Conservation (phyloP, 2,329 filamentous ascomycete species). For the Fusarium clavum region DNA sequence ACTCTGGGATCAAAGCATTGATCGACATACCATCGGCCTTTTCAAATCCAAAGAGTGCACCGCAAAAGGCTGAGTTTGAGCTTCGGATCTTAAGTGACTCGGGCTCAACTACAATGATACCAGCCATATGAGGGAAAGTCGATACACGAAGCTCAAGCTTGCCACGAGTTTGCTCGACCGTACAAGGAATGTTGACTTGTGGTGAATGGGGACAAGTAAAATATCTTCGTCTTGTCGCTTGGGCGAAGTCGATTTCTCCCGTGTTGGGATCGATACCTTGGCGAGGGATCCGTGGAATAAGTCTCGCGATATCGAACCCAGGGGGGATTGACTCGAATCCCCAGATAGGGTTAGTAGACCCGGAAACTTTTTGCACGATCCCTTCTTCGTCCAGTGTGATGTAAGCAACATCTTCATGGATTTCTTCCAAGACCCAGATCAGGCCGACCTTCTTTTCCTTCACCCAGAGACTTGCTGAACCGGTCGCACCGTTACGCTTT, state of each 20-base stretch:
- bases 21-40: conserved; percentile 84
- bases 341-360: conserved; percentile 89
- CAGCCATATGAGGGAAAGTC: conserved; percentile 96
- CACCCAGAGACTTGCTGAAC: conserved; percentile 96
- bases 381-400: conserved; percentile 83
- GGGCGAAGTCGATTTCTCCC: conserved; percentile 81
- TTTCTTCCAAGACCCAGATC: conserved; percentile 98
- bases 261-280: conserved; percentile 76
- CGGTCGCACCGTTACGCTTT: conserved; percentile 91
- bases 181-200: conserved; percentile 84
- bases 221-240: conserved; percentile 77
- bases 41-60: conserved; percentile 89
- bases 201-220: conserved; percentile 87
- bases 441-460: conserved; percentile 95
- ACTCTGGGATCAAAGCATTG: conserved; percentile 84
- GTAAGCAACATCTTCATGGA: conserved; percentile 90
- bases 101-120: conserved; percentile 92
- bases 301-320: conserved; percentile 79
- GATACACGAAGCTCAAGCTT: conserved; percentile 83
- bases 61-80: conserved; percentile 94
- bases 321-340: conserved; percentile 74
- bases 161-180: conserved; percentile 77
- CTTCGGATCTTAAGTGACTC: conserved; percentile 83
- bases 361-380: conserved; percentile 74
- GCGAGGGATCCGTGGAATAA: conserved; percentile 86